A percentile compares a stretch with the other conserved stretches of the same genome.
These are phyloP conservation scores for Clitopilus passeckerianus DNA, from an alignment of 768 basidiomycete genomes.

Conservation along the genomic window DNA sequence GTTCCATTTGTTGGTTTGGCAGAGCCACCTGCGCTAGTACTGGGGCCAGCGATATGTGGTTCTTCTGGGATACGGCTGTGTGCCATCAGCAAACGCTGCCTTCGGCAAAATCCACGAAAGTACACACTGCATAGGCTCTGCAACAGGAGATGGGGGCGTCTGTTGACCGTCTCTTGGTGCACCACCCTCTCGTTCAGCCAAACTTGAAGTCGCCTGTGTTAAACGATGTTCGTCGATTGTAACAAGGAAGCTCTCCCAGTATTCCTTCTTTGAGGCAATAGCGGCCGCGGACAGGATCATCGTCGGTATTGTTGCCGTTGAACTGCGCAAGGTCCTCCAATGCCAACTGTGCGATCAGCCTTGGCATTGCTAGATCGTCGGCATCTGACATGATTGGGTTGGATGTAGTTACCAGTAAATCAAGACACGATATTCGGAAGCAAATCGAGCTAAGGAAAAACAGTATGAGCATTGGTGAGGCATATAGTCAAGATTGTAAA, in stretches of 20 bases:
- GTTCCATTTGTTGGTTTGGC: too few relatives aligned
- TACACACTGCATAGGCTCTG: too few relatives aligned
- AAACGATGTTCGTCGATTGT: slow-evolving; percentile 8
- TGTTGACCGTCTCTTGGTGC: neutral
- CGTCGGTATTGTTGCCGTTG: neutral
- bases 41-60: too few relatives aligned
- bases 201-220: slow-evolving; percentile 20
- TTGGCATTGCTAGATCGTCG: neutral
- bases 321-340: neutral
- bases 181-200: neutral
- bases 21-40: too few relatives aligned
- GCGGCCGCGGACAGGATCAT: neutral
- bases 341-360: neutral
- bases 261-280: neutral
- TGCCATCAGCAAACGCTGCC: too few relatives aligned
- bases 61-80: too few relatives aligned
- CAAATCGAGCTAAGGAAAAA: neutral
- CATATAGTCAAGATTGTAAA: too few relatives aligned
- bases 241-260: neutral
- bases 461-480: too few relatives aligned
- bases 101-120: too few relatives aligned
- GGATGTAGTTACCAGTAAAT: neutral
- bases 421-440: neutral
- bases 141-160: neutral
- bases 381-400: neutral